Conservation (phyloP, 371 early-diverging fungal species). For the Choanephora cucurbitarum region DNA sequence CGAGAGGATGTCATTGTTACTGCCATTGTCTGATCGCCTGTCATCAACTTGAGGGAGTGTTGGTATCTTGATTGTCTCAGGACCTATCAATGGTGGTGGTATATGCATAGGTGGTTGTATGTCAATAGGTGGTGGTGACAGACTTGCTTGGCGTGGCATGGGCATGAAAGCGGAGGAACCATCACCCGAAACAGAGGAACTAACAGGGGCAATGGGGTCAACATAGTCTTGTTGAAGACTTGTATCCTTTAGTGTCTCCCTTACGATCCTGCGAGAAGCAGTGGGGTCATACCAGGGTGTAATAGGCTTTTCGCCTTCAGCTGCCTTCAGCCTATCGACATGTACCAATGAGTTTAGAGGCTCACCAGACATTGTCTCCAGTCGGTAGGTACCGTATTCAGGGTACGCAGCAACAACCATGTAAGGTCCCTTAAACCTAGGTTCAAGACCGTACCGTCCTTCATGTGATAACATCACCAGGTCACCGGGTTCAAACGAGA, state of each 20-base stretch:
- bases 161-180: no score
- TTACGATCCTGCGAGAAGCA: not conserved
- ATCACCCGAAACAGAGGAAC: no score
- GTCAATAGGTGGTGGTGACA: no score
- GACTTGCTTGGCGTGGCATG: no score
- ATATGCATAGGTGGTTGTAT: no score
- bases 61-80: no score
- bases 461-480: not conserved
- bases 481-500: constrained; percentile 11
- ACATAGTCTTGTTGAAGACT: no score
- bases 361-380: constrained; percentile 4
- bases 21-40: no score
- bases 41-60: no score
- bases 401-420: not conserved
- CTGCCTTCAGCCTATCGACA: constrained; percentile 3
- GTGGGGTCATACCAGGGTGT: constrained; percentile 10
- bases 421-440: constrained; percentile 5
- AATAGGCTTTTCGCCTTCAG: not conserved
- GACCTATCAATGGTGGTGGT: no score
- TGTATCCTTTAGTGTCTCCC: not conserved
- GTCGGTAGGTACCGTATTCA: constrained; percentile 4
- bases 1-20: no score
- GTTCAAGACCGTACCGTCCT: not conserved
- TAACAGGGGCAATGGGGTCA: no score
- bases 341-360: constrained; percentile 3